Conservation (phyloP, 768 basidiomycete species). For the Lactarius sanguifluus region DNA sequence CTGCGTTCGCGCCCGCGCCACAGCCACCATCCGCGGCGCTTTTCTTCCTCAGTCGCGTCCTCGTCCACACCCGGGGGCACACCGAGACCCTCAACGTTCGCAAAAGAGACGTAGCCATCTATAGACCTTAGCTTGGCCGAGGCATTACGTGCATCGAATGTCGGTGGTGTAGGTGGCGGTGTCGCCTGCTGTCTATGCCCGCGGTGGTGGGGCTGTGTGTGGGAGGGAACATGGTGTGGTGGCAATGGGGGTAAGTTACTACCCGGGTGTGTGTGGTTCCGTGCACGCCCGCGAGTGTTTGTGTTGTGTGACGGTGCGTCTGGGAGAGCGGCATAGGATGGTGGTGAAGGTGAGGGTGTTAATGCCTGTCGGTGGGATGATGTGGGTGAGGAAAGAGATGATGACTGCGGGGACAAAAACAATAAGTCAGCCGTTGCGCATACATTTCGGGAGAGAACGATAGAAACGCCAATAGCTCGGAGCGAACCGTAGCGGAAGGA, state of each 20-base stretch:
- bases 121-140: conserved; percentile 55
- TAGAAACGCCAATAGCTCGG: neutral
- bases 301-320: conserved; percentile 12
- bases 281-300: conserved; percentile 22
- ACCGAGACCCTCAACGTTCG: conserved; percentile 65
- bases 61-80: conserved; percentile 52
- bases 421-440: neutral
- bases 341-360: conserved; percentile 29
- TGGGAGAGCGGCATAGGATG: conserved; percentile 14
- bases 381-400: conserved; percentile 22
- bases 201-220: conserved; percentile 1
- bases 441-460: neutral
- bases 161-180: conserved; percentile 35
- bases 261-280: conserved; percentile 21
- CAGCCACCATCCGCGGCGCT: conserved; percentile 22
- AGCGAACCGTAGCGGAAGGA: neutral
- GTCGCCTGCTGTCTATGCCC: conserved; percentile 25
- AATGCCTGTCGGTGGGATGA: conserved; percentile 24
- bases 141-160: conserved; percentile 64
- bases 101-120: conserved; percentile 68
- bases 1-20: conserved; percentile 22
- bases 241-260: neutral
- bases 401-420: conserved; percentile 12
- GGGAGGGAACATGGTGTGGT: neutral
- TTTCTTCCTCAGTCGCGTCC: conserved; percentile 23